phyloP scores from a whole-genome alignment of 768 basidiomycete genomes.

The Lactarius trivialis region DNA sequence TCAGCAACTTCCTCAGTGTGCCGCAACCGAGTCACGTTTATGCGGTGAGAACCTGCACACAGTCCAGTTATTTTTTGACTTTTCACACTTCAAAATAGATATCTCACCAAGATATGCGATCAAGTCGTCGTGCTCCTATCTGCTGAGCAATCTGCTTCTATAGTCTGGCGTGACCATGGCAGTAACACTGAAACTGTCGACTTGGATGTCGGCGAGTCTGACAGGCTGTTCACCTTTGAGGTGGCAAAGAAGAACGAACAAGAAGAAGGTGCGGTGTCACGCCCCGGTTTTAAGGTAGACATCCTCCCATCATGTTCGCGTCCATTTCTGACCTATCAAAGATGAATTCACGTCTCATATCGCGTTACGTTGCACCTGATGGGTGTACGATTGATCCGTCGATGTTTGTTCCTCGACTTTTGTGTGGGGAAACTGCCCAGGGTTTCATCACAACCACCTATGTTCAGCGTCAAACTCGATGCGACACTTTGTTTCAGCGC shows the following conservation, averaged over 20 bases:
- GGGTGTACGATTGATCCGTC: neutral
- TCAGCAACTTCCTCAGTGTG: constrained; percentile 37
- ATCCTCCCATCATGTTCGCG: neutral
- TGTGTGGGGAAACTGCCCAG: constrained; percentile 22
- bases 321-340: neutral
- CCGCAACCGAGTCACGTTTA: constrained; percentile 53
- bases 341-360: neutral
- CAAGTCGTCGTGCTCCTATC: constrained; percentile 49
- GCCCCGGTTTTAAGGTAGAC: constrained; percentile 43
- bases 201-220: constrained; percentile 37
- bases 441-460: constrained; percentile 15
- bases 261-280: constrained; percentile 41
- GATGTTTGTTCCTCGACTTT: neutral
- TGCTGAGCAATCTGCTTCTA: constrained; percentile 37
- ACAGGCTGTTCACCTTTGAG: constrained; percentile 47
- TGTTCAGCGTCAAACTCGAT: neutral
- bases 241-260: constrained; percentile 50
- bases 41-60: constrained; percentile 38
- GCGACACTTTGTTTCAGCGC: neutral
- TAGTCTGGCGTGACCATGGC: constrained; percentile 39
- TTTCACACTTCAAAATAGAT: constrained; percentile 32
- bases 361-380: neutral
- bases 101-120: constrained; percentile 53
- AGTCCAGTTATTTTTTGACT: neutral
- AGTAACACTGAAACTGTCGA: constrained; percentile 26